phyloP scores from a whole-genome alignment of 768 basidiomycete species.

The Dentipellis fragilis region DNA sequence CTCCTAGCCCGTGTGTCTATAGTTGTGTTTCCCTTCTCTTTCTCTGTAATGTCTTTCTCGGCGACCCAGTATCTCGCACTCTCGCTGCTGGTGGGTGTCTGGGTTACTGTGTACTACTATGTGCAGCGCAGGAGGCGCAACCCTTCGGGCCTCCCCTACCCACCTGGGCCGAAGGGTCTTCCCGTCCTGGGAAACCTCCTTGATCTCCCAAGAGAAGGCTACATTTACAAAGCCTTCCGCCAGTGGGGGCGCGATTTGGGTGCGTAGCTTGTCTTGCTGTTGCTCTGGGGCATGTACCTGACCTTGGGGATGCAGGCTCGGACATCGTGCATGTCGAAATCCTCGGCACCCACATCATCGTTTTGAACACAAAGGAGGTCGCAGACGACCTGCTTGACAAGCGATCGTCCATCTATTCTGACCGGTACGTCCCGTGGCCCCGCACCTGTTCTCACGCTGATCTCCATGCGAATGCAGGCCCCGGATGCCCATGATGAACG shows the following conservation, averaged over 20 bases:
- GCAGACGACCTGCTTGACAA: slow-evolving; percentile 29
- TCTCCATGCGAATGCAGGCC: slow-evolving; percentile 3
- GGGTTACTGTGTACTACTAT: not conserved
- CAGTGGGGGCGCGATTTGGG: slow-evolving; percentile 11
- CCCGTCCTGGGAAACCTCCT: slow-evolving; percentile 10
- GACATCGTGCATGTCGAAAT: slow-evolving; percentile 21
- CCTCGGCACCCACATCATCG: slow-evolving; percentile 18
- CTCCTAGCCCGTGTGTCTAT: not conserved
- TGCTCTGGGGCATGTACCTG: too few relatives aligned
- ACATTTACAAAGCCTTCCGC: slow-evolving; percentile 13
- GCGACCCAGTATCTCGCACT: not conserved
- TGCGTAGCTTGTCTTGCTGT: not conserved
- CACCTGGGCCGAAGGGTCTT: slow-evolving; percentile 12
- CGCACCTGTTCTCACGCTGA: too few relatives aligned
- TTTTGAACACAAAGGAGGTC: slow-evolving; percentile 25
- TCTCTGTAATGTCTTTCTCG: not conserved
- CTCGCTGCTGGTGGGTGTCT: not conserved
- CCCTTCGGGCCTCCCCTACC: slow-evolving; percentile 11
- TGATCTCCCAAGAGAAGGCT: slow-evolving; percentile 10
- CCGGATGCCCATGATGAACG: slow-evolving; percentile 12
- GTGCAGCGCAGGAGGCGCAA: slow-evolving; percentile 10
- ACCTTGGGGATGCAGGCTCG: slow-evolving; percentile 12
- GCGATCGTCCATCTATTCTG: slow-evolving; percentile 29
- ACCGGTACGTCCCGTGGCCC: slow-evolving; percentile 8
- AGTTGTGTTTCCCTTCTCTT: not conserved